These are phyloP conservation scores for Diutina pseudorugosa DNA, from an alignment of 1,139 yeast species.

Conservation along the genomic window DNA sequence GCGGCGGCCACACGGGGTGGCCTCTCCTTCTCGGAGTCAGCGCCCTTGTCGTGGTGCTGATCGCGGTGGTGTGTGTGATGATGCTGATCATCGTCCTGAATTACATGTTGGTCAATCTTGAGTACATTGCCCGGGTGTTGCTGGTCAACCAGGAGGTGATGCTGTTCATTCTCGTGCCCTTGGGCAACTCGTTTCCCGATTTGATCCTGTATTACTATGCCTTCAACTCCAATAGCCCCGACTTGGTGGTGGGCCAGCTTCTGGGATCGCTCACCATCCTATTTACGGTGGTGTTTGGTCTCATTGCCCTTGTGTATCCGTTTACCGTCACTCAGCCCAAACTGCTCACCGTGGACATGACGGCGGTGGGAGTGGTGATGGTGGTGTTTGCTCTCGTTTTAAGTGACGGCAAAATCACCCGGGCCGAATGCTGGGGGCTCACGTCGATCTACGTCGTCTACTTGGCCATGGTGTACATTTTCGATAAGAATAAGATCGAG, in stretches of 20 bases:
- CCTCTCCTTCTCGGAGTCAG: conserved; percentile 7
- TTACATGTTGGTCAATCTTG: conserved; percentile 21
- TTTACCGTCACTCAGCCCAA: conserved; percentile 13
- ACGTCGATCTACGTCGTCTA: not conserved
- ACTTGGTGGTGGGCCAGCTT: conserved; percentile 29
- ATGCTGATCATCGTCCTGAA: conserved; percentile 26
- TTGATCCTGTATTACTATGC: conserved; percentile 25
- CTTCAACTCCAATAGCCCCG: conserved; percentile 18
- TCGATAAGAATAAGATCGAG: not conserved
- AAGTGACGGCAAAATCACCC: not conserved
- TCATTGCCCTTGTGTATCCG: conserved; percentile 19
- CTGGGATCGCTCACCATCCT: conserved; percentile 27
- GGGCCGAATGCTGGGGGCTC: not conserved
- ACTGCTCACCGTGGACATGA: conserved; percentile 18
- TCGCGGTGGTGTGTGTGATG: conserved; percentile 13
- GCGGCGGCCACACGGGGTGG: conserved; percentile 7
- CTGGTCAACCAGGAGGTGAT: conserved; percentile 21
- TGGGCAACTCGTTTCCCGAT: conserved; percentile 30
- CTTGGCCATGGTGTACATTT: not conserved
- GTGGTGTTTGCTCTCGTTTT: not conserved
- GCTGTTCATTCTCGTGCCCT: conserved; percentile 26
- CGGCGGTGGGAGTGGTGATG: conserved; percentile 16
- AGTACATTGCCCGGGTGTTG: conserved; percentile 16
- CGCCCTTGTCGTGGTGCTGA: conserved; percentile 11
- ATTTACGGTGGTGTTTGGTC: conserved; percentile 25